Conservation (phyloP, 2,329 filamentous ascomycete genomes). For the Aspergillus ibericus region DNA sequence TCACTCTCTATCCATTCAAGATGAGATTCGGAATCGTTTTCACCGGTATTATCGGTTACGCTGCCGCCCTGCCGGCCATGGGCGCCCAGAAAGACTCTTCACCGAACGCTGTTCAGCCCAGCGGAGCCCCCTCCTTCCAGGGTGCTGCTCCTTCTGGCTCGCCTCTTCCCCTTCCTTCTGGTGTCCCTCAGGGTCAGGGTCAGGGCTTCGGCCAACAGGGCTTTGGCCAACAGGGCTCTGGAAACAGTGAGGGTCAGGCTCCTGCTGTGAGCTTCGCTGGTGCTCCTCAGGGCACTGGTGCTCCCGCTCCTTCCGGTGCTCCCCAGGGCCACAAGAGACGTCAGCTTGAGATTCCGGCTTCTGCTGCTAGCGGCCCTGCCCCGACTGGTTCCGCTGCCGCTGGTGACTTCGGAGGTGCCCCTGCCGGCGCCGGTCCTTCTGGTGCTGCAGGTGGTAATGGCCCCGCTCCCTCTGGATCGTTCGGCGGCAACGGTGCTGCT, state of each 20-base stretch:
- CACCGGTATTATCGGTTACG: neutral
- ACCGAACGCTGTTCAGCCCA: neutral
- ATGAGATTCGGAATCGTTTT: constrained; percentile 3
- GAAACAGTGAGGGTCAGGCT: neutral
- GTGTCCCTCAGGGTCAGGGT: neutral
- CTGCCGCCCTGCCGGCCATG: constrained; percentile 6
- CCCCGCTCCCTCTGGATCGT: neutral
- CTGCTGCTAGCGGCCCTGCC: neutral
- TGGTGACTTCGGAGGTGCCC: neutral
- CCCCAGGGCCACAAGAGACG: neutral
- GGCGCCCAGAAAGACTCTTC: neutral
- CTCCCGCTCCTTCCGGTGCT: neutral
- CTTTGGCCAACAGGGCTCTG: neutral
- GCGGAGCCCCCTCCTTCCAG: neutral
- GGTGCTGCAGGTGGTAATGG: neutral
- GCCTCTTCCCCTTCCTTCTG: neutral
- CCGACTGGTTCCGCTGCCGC: neutral
- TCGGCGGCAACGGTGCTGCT: neutral
- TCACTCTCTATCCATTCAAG: neutral
- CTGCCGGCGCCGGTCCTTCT: neutral
- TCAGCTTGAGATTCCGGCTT: neutral
- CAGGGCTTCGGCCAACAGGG: neutral
- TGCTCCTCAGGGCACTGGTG: neutral
- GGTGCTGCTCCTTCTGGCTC: neutral
- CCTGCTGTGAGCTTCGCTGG: neutral